Conservation (phyloP, 2,329 filamentous ascomycete genomes). For the Paradendryphiella salina region DNA sequence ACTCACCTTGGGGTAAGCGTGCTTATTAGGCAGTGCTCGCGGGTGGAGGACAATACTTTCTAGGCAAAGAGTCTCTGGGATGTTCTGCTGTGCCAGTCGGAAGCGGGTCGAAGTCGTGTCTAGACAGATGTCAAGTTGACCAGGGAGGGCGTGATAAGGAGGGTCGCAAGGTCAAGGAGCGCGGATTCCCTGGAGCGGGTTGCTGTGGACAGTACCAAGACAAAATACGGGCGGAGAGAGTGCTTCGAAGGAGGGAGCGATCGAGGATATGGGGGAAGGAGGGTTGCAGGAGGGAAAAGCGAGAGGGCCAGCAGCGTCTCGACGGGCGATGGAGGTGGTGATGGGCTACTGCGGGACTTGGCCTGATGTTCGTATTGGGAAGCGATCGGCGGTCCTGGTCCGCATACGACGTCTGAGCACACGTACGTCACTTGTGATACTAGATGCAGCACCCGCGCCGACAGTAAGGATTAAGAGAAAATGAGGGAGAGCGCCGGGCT, state of each 20-base stretch:
- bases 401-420: slow-evolving; percentile 32
- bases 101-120: slow-evolving; percentile 21
- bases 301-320: slow-evolving; percentile 21
- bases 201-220: slow-evolving; percentile 33
- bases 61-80: slow-evolving; percentile 31
- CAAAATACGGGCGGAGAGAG: slow-evolving; percentile 42
- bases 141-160: slow-evolving; percentile 39
- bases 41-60: slow-evolving; percentile 35
- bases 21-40: slow-evolving; percentile 22
- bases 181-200: slow-evolving; percentile 44
- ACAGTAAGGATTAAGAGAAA: not conserved
- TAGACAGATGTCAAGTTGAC: slow-evolving; percentile 18
- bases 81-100: slow-evolving; percentile 37
- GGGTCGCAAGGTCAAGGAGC: slow-evolving; percentile 44
- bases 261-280: slow-evolving; percentile 29
- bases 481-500: slow-evolving; percentile 7
- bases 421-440: slow-evolving; percentile 33
- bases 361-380: slow-evolving; percentile 24
- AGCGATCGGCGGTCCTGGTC: slow-evolving; percentile 34
- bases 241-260: slow-evolving; percentile 47
- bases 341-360: slow-evolving; percentile 27
- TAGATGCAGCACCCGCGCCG: slow-evolving; percentile 22
- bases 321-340: slow-evolving; percentile 19
- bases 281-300: slow-evolving; percentile 18
- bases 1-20: slow-evolving; percentile 36